Evolutionary conservation across 2,329 filamentous ascomycete species (phyloP), one percentile per base, ranked within the genome.

Genomic region (Rugonectria rugulosa): DNA sequence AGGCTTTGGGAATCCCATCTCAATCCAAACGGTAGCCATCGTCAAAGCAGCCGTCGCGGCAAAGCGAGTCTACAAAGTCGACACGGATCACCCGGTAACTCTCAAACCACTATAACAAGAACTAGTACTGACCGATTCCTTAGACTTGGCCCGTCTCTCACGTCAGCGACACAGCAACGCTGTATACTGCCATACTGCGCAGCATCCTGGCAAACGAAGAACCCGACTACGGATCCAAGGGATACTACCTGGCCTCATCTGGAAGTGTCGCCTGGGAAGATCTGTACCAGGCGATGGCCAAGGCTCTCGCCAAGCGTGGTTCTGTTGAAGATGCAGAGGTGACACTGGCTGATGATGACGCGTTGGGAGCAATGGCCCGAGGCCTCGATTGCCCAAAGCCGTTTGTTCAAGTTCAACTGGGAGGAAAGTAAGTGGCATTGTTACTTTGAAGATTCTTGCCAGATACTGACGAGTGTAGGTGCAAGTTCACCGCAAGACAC

Each of bases 101-200:
- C 19, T 9, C 2, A 8, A 19, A 12, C 3, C 19, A 8, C 14
- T 4, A 2, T 6, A 12, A 2, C 4, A 19, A 10, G 4, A 9
- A 23, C 27, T 7, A 29, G 17, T 26, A 15, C 47, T 36, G 2
- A 27, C 9, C 6, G 8, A 3, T 20, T 19, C 26, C 24, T 32
- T 9, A 80, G 76, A 71, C 68, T 2, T 84, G 82, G 82, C 81
- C 81, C 0, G 81, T 85, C 6, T 81, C 77, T 53, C 79, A 84
- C 50, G 63, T 84, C 4, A 9, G 63, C 0, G 81, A 85, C 52
- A 84, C 75, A 27, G 72, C 77, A 0, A 64, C 63, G 0, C 60
- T 84, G 1, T 84, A 82, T 48, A 44, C 82, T 2, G 64, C 74
- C 3, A 68, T 84, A 0, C 61, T 83, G 6, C 70, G 72, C 1